Evolutionary conservation across 2,329 filamentous ascomycete genomes (phyloP).

Genomic region (Didymella arachidicola): DNA sequence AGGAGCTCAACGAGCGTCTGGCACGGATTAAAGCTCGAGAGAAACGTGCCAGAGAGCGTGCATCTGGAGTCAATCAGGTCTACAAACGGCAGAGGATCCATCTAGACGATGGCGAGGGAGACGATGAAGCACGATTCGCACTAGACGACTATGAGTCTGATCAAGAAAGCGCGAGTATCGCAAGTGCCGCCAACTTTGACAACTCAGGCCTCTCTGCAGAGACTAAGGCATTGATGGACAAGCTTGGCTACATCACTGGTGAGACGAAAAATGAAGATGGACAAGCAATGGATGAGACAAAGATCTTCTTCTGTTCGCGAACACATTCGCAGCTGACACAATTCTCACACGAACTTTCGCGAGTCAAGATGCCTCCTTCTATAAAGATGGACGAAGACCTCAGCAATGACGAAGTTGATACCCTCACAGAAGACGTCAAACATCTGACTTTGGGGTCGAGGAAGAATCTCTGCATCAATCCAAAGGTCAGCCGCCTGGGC

Average conservation of each 20-base stretch:
- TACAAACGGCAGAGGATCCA: slow-evolving; percentile 54
- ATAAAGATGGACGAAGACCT: slow-evolving; percentile 51
- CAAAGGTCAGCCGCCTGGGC: slow-evolving; percentile 74
- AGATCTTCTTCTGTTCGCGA: slow-evolving; percentile 91
- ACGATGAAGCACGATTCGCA: slow-evolving; percentile 73
- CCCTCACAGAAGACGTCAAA: slow-evolving; percentile 70
- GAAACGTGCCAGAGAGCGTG: slow-evolving; percentile 65
- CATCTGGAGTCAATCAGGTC: slow-evolving; percentile 56
- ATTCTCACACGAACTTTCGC: slow-evolving; percentile 81
- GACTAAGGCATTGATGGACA: slow-evolving; percentile 76
- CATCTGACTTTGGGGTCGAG: slow-evolving; percentile 84
- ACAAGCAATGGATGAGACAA: slow-evolving; percentile 70
- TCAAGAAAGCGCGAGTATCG: slow-evolving; percentile 51
- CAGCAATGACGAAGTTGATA: slow-evolving; percentile 24
- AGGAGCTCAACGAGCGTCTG: slow-evolving; percentile 77
- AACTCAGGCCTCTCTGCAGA: slow-evolving; percentile 71
- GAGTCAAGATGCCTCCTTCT: slow-evolving; percentile 78
- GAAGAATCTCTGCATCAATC: slow-evolving; percentile 90
- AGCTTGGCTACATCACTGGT: slow-evolving; percentile 51
- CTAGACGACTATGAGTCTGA: slow-evolving; percentile 79
- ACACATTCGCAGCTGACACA: slow-evolving; percentile 93
- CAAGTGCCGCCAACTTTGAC: slow-evolving; percentile 33
- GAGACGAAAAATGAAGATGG: slow-evolving; percentile 55
- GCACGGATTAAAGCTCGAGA: slow-evolving; percentile 68
- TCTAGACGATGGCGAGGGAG: slow-evolving; percentile 18